A percentile compares a stretch with the other conserved stretches of the same genome.
Conservation (phyloP, 1,284 basidiomycete genomes). For the Phaffia rhodozyma region DNA sequence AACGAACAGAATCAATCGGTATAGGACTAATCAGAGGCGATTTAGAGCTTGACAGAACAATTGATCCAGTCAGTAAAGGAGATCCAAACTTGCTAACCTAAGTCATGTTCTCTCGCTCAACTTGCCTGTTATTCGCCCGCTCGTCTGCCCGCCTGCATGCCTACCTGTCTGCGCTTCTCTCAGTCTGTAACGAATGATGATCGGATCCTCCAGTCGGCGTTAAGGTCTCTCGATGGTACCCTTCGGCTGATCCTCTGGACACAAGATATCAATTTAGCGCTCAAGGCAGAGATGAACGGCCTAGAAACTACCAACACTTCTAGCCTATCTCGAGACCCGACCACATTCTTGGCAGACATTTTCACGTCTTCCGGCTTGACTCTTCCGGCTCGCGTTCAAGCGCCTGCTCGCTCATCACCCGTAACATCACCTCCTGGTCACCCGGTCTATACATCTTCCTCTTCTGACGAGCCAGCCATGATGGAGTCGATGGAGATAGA, state of each 20-base stretch:
- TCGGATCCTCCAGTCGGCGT: background rate
- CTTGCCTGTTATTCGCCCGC: background rate
- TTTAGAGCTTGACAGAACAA: no score
- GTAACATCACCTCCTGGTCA: no score
- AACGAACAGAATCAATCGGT: background rate
- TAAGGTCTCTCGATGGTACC: background rate
- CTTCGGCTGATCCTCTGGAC: conserved; percentile 1
- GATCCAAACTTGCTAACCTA: no score
- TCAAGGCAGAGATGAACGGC: background rate
- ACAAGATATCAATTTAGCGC: background rate
- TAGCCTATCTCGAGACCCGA: background rate
- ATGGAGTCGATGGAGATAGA: background rate
- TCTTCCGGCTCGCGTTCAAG: background rate
- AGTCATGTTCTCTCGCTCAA: no score
- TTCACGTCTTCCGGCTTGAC: background rate
- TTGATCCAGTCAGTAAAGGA: no score
- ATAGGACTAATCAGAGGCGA: background rate
- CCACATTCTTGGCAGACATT: background rate
- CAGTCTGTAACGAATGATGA: background rate
- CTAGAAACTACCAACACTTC: background rate
- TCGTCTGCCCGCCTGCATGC: background rate
- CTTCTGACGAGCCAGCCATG: background rate
- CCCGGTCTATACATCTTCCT: background rate
- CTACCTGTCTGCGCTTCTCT: background rate
- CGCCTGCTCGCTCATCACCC: background rate